Percentiles rank a stretch among this genome's conserved stretches.
Evolutionary conservation across 2,329 filamentous ascomycete species (phyloP).

Genomic region (Calonectria hongkongensis): DNA sequence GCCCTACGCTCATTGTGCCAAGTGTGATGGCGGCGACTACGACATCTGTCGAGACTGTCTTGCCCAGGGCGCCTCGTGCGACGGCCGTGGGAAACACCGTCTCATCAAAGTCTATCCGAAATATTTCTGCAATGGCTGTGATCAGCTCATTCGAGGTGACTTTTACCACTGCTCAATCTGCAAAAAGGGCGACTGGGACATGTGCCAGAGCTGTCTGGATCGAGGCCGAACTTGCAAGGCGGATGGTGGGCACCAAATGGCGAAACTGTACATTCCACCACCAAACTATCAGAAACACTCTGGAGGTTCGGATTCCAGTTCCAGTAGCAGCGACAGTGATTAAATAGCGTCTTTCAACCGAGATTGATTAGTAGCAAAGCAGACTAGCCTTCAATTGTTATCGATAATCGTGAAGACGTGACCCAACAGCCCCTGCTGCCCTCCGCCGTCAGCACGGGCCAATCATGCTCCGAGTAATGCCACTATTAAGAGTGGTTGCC

Average conservation of each 20-base stretch:
- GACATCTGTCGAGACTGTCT: slow-evolving; percentile 45
- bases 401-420: background rate
- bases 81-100: slow-evolving; percentile 42
- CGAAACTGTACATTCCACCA: slow-evolving; percentile 14
- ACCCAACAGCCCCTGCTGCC: background rate
- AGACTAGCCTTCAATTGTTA: background rate
- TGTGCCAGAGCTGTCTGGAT: slow-evolving; percentile 41
- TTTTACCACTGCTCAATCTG: slow-evolving; percentile 45
- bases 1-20: slow-evolving; percentile 45
- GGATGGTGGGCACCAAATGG: slow-evolving; percentile 14
- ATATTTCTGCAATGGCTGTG: slow-evolving; percentile 40
- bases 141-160: slow-evolving; percentile 31
- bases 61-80: slow-evolving; percentile 30
- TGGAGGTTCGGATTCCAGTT: slow-evolving; percentile 10
- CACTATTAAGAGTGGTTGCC: background rate
- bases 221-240: slow-evolving; percentile 38
- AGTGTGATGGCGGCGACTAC: slow-evolving; percentile 44
- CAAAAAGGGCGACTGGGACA: slow-evolving; percentile 41
- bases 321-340: slow-evolving; percentile 28
- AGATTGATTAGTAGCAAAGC: background rate
- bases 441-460: slow-evolving; percentile 3
- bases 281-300: slow-evolving; percentile 1
- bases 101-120: slow-evolving; percentile 47
- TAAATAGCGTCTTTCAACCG: background rate
- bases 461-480: slow-evolving; percentile 2